phyloP scores from a whole-genome alignment of 1,139 yeast species.

The Blastobotrys elegans region DNA sequence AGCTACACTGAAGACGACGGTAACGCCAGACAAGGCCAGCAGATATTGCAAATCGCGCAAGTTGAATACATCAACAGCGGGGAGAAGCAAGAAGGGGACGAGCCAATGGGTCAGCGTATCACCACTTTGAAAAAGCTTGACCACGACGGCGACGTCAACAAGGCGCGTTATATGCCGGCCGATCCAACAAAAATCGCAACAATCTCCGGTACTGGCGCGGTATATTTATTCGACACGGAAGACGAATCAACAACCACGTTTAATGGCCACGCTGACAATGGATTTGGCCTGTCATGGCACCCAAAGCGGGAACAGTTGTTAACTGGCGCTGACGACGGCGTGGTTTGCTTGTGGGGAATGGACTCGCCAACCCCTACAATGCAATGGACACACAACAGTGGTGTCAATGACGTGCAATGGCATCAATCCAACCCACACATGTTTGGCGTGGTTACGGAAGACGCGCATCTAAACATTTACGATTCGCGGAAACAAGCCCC shows the following conservation, averaged over 20 bases:
- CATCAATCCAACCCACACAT: constrained; percentile 36
- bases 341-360: constrained; percentile 63
- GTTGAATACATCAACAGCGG: constrained; percentile 8
- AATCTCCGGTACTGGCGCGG: constrained; percentile 70
- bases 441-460: constrained; percentile 75
- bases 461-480: constrained; percentile 58
- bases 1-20: constrained; percentile 9
- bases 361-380: constrained; percentile 2
- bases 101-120: constrained; percentile 28
- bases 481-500: constrained; percentile 46
- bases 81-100: background rate
- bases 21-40: background rate
- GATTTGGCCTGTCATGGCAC: constrained; percentile 69
- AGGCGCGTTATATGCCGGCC: constrained; percentile 81
- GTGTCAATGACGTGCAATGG: constrained; percentile 16
- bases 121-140: constrained; percentile 56
- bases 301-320: constrained; percentile 41
- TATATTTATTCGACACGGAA: constrained; percentile 56
- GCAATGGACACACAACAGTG: constrained; percentile 10
- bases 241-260: constrained; percentile 23
- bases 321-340: constrained; percentile 62
- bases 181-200: constrained; percentile 66
- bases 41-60: constrained; percentile 9
- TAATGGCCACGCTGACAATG: constrained; percentile 53
- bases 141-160: constrained; percentile 46